Conservation (phyloP, 2,329 filamentous ascomycete species). For the Fusarium sublunatum region DNA sequence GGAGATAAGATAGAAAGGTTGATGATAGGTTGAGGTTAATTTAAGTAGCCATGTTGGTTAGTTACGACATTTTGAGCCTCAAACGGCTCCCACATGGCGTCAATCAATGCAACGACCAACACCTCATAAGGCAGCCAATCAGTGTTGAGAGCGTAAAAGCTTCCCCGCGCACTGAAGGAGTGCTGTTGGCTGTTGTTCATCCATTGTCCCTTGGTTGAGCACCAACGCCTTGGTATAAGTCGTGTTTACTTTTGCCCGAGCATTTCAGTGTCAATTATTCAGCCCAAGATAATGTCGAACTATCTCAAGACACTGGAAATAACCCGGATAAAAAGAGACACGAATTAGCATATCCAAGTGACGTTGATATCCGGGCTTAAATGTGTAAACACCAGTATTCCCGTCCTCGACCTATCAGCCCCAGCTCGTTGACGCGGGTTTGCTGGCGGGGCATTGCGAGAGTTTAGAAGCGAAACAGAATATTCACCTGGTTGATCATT, state of each 20-base stretch:
- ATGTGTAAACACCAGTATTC: neutral
- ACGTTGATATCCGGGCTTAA: neutral
- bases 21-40: neutral
- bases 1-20: neutral
- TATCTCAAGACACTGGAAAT: slow-evolving; percentile 6
- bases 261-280: neutral
- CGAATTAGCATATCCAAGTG: neutral
- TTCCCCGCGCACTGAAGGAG: neutral
- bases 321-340: neutral
- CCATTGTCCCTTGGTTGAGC: neutral
- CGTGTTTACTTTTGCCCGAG: too few species aligned
- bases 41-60: slow-evolving; percentile 6
- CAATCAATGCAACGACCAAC: slow-evolving; percentile 9
- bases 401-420: neutral
- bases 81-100: slow-evolving; percentile 15
- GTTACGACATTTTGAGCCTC: slow-evolving; percentile 32
- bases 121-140: slow-evolving; percentile 19
- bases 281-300: neutral
- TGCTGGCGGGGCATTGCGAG: neutral
- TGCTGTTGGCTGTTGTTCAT: neutral
- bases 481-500: neutral
- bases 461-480: neutral
- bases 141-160: neutral
- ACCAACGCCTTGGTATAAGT: neutral
- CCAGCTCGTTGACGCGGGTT: neutral